phyloP scores from a whole-genome alignment of 176 grass and related monocot genomes.

The Panicum miliaceum region DNA sequence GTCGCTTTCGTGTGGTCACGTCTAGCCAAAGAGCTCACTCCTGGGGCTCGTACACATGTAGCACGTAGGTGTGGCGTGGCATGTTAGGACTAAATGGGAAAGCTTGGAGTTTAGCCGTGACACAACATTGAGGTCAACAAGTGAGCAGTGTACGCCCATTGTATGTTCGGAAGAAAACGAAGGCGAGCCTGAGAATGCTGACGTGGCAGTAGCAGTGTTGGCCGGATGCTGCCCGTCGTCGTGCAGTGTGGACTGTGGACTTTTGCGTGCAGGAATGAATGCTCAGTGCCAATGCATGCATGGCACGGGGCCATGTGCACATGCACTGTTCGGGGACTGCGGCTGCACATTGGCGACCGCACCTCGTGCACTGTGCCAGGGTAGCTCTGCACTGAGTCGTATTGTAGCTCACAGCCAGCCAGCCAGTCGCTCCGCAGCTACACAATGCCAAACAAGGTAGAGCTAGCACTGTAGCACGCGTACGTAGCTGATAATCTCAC shows the following conservation, averaged over 20 bases:
- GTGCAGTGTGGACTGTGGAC: conserved; percentile 7
- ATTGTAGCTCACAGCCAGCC: not conserved
- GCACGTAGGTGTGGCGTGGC: not conserved
- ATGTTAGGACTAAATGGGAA: conserved; percentile 3
- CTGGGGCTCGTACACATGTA: conserved; percentile 13
- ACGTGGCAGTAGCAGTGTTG: not conserved
- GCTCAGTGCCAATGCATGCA: not conserved
- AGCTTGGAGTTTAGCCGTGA: conserved; percentile 34
- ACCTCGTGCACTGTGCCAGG: not conserved
- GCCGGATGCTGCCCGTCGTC: not conserved
- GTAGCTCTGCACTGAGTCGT: not conserved
- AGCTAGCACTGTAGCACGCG: not conserved
- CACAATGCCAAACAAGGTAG: not conserved
- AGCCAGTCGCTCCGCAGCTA: not conserved
- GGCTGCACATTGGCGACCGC: not conserved
- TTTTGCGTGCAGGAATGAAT: not conserved
- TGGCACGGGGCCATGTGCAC: not conserved
- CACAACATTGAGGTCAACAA: conserved; percentile 15
- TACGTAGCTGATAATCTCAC: not conserved
- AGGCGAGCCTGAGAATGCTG: not conserved
- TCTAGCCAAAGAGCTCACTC: not conserved
- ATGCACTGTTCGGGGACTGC: not conserved
- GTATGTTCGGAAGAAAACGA: too few species aligned
- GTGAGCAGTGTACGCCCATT: too few species aligned
- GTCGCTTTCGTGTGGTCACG: conserved; percentile 1